Evolutionary conservation across 192 early-diverging fungal species (phyloP), one percentile per base, ranked within the genome.

Genomic region (Backusella parvicylindrica): DNA sequence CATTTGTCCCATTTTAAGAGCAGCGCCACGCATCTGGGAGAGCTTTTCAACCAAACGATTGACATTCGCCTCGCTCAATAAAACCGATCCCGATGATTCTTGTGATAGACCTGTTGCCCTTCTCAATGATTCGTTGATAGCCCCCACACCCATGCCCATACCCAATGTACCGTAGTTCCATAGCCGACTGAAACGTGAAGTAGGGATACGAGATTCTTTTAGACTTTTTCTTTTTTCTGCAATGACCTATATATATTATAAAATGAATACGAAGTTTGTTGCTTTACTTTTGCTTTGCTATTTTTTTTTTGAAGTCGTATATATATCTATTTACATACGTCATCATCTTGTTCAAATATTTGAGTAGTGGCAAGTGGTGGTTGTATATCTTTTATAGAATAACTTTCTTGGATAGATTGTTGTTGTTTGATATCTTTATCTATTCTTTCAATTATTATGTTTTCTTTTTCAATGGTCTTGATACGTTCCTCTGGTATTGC

Each of bases 1-100:
- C 96, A 99, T 98, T 80, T 99, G 98, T 5, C 96, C 98, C 38
- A 99, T 87, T 76, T 99, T 99, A 16, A 99, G 82, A 6, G 98
- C 98, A 0, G 98, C 98, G 1, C 98, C 98, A 40, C 98, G 91
- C 96, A 99, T 98, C 38, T 86, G 85, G 0, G 95, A 91, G 18
- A 99, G 85, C 70, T 94, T 93, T 47, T 81, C 86, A 6, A 97
- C 96, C 13, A 99, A 83, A 4, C 92, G 89, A 74, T 99, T 94
- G 37, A 98, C 86, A 78, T 97, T 99, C 0, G 84, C 84, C 12
- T 86, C 86, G 64, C 83, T 93, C 41, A 99, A 74, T 75, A 95
- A 86, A 4, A 86, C 71, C 1, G 91, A 90, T 6, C 70, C 53
- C 73, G 68, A 60, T 40, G 71, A 31, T 3, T 35, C 32, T 53